phyloP scores from a whole-genome alignment of 1,139 yeast genomes.

The Geotrichum histeridarum region DNA sequence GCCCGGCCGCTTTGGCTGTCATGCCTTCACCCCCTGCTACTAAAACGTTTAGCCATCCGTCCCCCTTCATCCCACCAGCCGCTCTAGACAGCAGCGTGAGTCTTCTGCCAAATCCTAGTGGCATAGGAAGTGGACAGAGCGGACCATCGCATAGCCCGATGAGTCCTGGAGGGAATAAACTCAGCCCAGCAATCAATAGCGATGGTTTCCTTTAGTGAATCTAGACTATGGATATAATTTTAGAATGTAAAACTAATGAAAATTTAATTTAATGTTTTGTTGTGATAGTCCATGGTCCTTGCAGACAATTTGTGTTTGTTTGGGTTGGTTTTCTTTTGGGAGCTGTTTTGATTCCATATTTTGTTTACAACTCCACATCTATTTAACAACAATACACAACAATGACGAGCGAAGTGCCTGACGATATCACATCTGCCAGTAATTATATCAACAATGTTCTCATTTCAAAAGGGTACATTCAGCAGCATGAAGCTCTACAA shows the following conservation, averaged over 20 bases:
- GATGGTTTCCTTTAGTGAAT: neutral
- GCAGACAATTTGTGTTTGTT: neutral
- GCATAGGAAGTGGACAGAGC: neutral
- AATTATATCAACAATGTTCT: constrained; percentile 29
- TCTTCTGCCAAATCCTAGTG: constrained; percentile 4
- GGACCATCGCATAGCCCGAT: constrained; percentile 1
- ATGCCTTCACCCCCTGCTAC: constrained; percentile 27
- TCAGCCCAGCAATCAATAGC: neutral
- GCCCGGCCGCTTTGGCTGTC: constrained; percentile 40
- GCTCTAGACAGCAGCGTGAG: constrained; percentile 20
- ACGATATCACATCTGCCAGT: constrained; percentile 29
- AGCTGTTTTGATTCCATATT: neutral
- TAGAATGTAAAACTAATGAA: neutral
- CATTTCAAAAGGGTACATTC: constrained; percentile 29
- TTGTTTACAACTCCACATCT: neutral
- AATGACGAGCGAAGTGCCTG: constrained; percentile 13
- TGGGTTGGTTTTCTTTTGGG: neutral
- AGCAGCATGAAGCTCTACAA: constrained; percentile 26
- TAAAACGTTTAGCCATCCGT: constrained; percentile 22
- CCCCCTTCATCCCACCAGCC: constrained; percentile 23
- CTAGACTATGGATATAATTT: neutral
- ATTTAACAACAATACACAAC: neutral
- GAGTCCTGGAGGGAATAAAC: neutral
- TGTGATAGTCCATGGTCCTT: neutral
- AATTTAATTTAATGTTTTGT: neutral